Conservation (phyloP, 1,284 basidiomycete genomes). For the Hypsizygus ulmarius region DNA sequence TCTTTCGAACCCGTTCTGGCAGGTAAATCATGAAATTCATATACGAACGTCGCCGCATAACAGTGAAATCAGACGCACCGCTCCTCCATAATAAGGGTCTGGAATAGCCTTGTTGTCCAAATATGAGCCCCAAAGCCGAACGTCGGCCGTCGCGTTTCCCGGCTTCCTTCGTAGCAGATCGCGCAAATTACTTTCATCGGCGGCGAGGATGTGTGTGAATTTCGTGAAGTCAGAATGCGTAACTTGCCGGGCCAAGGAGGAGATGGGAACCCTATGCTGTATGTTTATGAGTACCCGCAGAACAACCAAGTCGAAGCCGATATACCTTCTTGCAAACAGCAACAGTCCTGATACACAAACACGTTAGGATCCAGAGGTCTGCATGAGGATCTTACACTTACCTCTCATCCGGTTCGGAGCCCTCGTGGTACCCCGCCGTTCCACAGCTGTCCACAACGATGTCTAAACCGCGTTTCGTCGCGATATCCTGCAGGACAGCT, state of each 20-base stretch:
- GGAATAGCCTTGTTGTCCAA: slow-evolving; percentile 54
- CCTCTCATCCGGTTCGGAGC: slow-evolving; percentile 73
- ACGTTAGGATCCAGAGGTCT: not conserved
- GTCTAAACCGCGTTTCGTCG: slow-evolving; percentile 59
- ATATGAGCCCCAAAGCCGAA: slow-evolving; percentile 42
- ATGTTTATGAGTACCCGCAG: too few relatives aligned
- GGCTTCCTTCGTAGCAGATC: slow-evolving; percentile 53
- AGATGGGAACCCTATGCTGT: slow-evolving; percentile 49
- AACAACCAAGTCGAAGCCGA: too few relatives aligned
- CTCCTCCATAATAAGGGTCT: slow-evolving; percentile 62
- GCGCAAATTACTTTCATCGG: slow-evolving; percentile 61
- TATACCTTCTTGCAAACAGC: slow-evolving; percentile 20
- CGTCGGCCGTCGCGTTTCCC: slow-evolving; percentile 42
- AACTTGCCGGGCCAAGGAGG: slow-evolving; percentile 55
- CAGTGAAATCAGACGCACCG: slow-evolving; percentile 5
- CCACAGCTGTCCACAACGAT: slow-evolving; percentile 71
- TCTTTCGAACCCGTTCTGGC: slow-evolving; percentile 54
- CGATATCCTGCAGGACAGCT: slow-evolving; percentile 64
- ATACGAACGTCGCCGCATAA: not conserved
- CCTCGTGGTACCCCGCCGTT: slow-evolving; percentile 69
- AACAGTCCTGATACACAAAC: slow-evolving; percentile 13
- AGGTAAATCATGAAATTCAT: not conserved
- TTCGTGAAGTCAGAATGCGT: slow-evolving; percentile 48
- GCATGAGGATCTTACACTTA: slow-evolving; percentile 28
- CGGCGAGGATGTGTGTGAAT: slow-evolving; percentile 71